Percentiles rank a stretch among this genome's conserved stretches.
phyloP scores from a whole-genome alignment of 352 stramenopile species.

The Phytopythium cucurbitacearum region DNA sequence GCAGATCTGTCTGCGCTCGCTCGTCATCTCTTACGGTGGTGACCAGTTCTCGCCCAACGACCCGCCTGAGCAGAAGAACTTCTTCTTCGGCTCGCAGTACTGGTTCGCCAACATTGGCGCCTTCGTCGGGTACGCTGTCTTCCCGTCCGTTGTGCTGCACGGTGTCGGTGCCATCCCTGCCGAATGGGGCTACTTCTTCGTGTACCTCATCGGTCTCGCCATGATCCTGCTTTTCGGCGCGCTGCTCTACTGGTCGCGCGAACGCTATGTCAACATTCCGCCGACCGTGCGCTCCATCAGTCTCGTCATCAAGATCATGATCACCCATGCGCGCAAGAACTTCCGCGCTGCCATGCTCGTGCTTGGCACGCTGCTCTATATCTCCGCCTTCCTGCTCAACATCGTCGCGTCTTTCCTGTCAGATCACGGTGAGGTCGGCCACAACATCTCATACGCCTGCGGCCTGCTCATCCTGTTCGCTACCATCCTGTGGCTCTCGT shows the following conservation, averaged over 20 bases:
- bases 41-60: slow-evolving; percentile 48
- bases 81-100: slow-evolving; percentile 82
- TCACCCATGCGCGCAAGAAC: slow-evolving; percentile 14
- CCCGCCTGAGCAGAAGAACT: slow-evolving; percentile 29
- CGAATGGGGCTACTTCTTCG: slow-evolving; percentile 72
- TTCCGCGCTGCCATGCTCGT: slow-evolving; percentile 20
- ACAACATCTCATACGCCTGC: slow-evolving; percentile 37
- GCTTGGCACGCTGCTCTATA: slow-evolving; percentile 21
- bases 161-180: slow-evolving; percentile 45
- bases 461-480: slow-evolving; percentile 25
- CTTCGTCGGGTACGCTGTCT: slow-evolving; percentile 60
- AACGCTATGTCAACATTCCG: slow-evolving; percentile 40
- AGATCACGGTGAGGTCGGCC: slow-evolving; percentile 19
- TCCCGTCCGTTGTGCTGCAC: slow-evolving; percentile 65
- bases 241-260: slow-evolving; percentile 22
- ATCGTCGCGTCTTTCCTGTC: slow-evolving; percentile 41
- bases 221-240: slow-evolving; percentile 30
- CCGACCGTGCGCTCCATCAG: slow-evolving; percentile 29
- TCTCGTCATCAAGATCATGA: slow-evolving; percentile 27
- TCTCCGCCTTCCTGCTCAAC: slow-evolving; percentile 35
- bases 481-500: slow-evolving; percentile 31
- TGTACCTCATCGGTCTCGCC: slow-evolving; percentile 42
- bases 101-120: slow-evolving; percentile 67
- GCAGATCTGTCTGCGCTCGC: slow-evolving; percentile 43
- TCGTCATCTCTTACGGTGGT: slow-evolving; percentile 49